Base-by-base conservation (phyloP, 148 eudicot species). In the Dysphania ambrosioides region DNA sequence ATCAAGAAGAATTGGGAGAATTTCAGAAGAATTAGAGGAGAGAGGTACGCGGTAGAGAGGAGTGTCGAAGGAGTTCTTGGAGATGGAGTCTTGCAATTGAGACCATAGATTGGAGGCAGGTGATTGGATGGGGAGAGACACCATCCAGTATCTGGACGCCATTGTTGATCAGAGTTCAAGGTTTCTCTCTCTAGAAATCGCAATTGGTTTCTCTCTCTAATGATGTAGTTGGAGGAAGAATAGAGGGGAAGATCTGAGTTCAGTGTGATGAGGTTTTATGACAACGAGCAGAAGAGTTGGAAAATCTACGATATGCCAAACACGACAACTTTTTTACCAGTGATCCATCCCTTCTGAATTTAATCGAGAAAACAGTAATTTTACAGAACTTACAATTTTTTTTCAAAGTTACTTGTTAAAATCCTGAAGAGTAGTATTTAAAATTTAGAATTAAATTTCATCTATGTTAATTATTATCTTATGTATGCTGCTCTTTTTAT, bases 131-230 rank as follows among this genome's bases (percentile, higher is more conserved):
- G 97, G 97, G 61, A 95, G 92, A 80, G 98, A 95, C 2, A 82
- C 96, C 86, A 87, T 81, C 98, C 98, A 92, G 68, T 92, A 95
- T 61, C 94, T 68, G 31, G 91, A 82, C 86, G 98, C 97, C 98
- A 92, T 95, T 86, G 78, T 44, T 23, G 62, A 61, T 68, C 23
- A 66, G 15, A 66, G 15, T 1, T 24, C 5, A 21, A 30, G 32
- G 44, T 76, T 75, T 68, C 60, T 73, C 73, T 65, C 76, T 66
- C 71, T 26, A 24, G n/a, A n/a, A n/a, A n/a, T n/a, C n/a, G n/a
- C n/a, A 16, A 4, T 27, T 12, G 27, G 57, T 31, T 18, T 38
- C 42, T 64, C 57, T 71, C 27, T 35, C 13, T 53, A 21, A 18
- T 34, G 29, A 8, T 21, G 73, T 21, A 21, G 73, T 19, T 32